These are phyloP conservation scores for Tolypocladium sp. DNA, from an alignment of 2,329 filamentous ascomycete species.

Conservation along the genomic window DNA sequence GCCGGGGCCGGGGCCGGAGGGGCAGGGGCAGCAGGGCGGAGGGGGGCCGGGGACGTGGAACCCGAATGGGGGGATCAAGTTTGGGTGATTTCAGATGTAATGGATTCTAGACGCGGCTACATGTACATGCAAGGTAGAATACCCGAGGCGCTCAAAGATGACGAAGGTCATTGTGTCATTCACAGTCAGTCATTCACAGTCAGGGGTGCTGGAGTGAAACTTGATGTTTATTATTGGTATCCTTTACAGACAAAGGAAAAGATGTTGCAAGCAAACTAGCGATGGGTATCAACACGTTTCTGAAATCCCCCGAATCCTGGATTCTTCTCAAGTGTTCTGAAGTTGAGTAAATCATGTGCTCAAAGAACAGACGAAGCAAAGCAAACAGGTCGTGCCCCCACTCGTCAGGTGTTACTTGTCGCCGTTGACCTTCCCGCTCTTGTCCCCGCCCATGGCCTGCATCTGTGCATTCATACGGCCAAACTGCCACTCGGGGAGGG, in stretches of 20 bases:
- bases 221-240: not conserved
- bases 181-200: not conserved
- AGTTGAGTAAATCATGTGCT: too few relatives aligned
- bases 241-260: not conserved
- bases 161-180: not conserved
- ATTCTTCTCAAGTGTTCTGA: too few relatives aligned
- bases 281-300: not conserved
- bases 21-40: constrained; percentile 6
- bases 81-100: constrained; percentile 26
- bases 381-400: too few relatives aligned
- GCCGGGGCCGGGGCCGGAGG: constrained; percentile 11
- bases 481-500: constrained; percentile 68
- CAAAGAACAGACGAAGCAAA: too few relatives aligned
- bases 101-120: not conserved
- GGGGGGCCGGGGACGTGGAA: constrained; percentile 44
- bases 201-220: too few relatives aligned
- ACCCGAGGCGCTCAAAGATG: not conserved
- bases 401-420: too few relatives aligned
- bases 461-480: constrained; percentile 31
- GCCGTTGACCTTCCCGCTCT: constrained; percentile 7
- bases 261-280: not conserved
- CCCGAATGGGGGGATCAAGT: constrained; percentile 49
- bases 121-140: not conserved
- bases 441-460: constrained; percentile 15
- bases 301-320: not conserved